phyloP scores from a whole-genome alignment of 2,329 filamentous ascomycete genomes.

The Purpureocillium takamizusanense region DNA sequence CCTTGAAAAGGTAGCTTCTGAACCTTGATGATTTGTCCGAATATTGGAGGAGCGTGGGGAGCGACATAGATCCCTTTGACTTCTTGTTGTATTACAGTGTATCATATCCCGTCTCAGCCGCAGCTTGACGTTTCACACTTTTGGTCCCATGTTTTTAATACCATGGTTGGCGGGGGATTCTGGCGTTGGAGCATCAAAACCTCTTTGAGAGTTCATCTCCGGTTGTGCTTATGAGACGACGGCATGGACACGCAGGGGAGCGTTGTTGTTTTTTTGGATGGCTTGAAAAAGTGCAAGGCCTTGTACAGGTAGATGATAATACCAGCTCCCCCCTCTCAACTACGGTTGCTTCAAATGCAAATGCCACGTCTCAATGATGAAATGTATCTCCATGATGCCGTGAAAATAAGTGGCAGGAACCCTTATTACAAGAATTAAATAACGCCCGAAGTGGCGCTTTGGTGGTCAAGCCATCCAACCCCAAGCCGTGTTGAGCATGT shows the following conservation, averaged over 20 bases:
- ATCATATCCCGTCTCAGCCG: conserved; percentile 36
- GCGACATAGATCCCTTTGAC: conserved; percentile 23
- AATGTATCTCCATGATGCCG: too few species aligned
- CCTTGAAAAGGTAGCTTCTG: conserved; percentile 35
- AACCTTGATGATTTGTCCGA: conserved; percentile 15
- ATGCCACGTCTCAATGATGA: not conserved
- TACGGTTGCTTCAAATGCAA: too few species aligned
- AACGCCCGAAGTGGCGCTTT: too few species aligned
- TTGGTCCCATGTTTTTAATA: conserved; percentile 37
- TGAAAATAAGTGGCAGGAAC: too few species aligned
- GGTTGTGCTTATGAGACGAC: conserved; percentile 36
- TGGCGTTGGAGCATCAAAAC: conserved; percentile 46
- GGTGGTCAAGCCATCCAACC: conserved; percentile 8
- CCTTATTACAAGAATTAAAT: too few species aligned
- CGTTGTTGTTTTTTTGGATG: conserved; percentile 26
- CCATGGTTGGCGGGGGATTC: conserved; percentile 31
- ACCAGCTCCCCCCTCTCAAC: conserved; percentile 5
- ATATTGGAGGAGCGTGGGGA: conserved; percentile 24
- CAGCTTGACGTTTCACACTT: conserved; percentile 19
- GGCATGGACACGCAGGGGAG: conserved; percentile 31
- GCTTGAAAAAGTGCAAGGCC: conserved; percentile 20
- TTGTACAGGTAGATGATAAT: conserved; percentile 40
- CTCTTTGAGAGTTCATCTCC: conserved; percentile 27
- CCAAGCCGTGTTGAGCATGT: conserved; percentile 11
- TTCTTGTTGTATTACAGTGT: conserved; percentile 38